Conservation (phyloP, 2,329 filamentous ascomycete species). For the Teratosphaeria pseudoeucalypti region DNA sequence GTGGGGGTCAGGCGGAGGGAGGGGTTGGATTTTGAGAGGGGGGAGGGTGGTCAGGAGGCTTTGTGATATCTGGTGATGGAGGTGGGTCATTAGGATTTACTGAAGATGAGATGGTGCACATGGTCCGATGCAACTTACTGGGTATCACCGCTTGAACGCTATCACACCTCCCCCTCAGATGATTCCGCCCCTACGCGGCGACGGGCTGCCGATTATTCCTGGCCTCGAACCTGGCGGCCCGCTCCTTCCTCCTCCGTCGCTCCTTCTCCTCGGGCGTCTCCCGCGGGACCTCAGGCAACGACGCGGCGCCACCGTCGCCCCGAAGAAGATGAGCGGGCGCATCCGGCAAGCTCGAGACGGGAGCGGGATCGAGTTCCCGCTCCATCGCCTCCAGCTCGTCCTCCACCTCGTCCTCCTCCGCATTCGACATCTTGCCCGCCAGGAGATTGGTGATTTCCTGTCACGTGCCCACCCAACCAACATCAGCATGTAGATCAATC, state of each 20-base stretch:
- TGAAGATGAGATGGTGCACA: not conserved
- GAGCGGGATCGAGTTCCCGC: slow-evolving; percentile 42
- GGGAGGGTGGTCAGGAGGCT: not conserved
- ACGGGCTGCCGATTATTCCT: not conserved
- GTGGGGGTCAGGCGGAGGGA: not conserved
- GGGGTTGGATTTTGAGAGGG: not conserved
- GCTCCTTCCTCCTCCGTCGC: slow-evolving; percentile 18
- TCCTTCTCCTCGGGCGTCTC: slow-evolving; percentile 19
- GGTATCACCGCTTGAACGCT: not conserved
- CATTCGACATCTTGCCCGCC: slow-evolving; percentile 75
- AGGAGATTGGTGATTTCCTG: slow-evolving; percentile 91
- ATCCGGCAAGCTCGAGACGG: slow-evolving; percentile 26
- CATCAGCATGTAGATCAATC: slow-evolving; percentile 4
- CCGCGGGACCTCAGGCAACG: slow-evolving; percentile 23
- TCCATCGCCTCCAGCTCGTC: slow-evolving; percentile 82
- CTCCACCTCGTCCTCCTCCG: slow-evolving; percentile 96
- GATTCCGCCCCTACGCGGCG: not conserved
- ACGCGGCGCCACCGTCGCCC: slow-evolving; percentile 6
- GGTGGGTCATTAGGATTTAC: too few species aligned
- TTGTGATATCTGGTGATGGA: too few species aligned
- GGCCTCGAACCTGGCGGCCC: slow-evolving; percentile 6
- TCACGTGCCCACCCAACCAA: not conserved
- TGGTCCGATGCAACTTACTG: not conserved
- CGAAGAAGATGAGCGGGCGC: slow-evolving; percentile 23
- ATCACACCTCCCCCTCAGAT: not conserved